A percentile compares a stretch with the other conserved stretches of the same genome.
Evolutionary conservation across 1,284 basidiomycete genomes (phyloP).

Genomic region (Papiliotrema flavescens): DNA sequence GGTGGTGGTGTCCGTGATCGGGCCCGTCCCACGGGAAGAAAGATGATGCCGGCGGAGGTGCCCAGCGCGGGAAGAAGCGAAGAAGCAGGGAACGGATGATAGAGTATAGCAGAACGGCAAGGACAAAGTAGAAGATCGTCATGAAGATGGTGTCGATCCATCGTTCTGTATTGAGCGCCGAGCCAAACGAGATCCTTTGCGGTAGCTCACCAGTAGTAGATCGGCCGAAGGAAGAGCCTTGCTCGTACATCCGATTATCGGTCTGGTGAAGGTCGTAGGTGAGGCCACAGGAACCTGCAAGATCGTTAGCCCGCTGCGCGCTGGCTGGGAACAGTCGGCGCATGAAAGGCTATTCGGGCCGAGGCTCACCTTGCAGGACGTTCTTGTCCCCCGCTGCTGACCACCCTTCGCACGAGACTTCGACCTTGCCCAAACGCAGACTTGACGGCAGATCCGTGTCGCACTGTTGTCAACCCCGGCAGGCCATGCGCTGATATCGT

Average conservation of each 20-base stretch:
- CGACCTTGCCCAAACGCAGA: constrained; percentile 73
- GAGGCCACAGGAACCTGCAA: constrained; percentile 73
- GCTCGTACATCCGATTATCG: constrained; percentile 21
- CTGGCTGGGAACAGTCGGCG: neutral
- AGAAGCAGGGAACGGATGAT: constrained; percentile 49
- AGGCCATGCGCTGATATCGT: neutral
- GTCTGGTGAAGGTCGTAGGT: constrained; percentile 63
- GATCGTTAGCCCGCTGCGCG: neutral
- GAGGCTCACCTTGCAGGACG: constrained; percentile 69
- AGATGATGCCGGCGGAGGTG: constrained; percentile 35
- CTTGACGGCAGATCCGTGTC: constrained; percentile 80
- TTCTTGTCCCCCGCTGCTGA: constrained; percentile 69
- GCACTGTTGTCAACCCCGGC: constrained; percentile 55
- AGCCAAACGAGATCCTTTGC: neutral
- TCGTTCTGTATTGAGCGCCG: constrained; percentile 29
- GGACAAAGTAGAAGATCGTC: constrained; percentile 58
- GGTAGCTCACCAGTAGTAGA: constrained; percentile 14
- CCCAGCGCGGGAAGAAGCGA: constrained; percentile 27
- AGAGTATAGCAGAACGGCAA: constrained; percentile 55
- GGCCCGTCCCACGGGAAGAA: constrained; percentile 26
- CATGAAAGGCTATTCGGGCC: neutral
- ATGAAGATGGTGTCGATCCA: constrained; percentile 59
- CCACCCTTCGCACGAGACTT: constrained; percentile 88
- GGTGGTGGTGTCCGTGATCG: constrained; percentile 14
- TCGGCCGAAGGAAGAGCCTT: constrained; percentile 10